Evolutionary conservation across 257 asterid genomes (phyloP).

Genomic region (Mitragyna speciosa): DNA sequence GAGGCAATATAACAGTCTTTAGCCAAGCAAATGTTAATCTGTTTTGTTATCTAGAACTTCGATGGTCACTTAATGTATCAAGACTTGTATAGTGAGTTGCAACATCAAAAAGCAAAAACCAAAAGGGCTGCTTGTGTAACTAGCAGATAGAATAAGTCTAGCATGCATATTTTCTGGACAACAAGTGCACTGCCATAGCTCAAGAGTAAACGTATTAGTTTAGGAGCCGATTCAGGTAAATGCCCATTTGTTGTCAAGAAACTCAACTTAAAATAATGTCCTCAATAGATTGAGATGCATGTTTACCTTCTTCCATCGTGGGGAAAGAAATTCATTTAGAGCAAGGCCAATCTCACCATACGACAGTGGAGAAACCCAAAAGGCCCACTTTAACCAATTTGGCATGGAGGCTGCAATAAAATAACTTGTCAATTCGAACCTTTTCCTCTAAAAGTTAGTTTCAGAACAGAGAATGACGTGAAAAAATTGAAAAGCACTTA

Average conservation of each 20-base stretch:
- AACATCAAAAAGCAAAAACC: not conserved
- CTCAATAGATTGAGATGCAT: not conserved
- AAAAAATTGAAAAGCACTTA: conserved; percentile 28
- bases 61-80: not conserved
- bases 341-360: conserved; percentile 73
- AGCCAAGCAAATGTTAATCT: not conserved
- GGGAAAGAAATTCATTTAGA: conserved; percentile 57
- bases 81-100: not conserved
- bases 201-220: not conserved
- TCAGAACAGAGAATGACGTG: not conserved
- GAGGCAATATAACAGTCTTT: not conserved
- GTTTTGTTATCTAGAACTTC: too few species aligned
- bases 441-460: not conserved
- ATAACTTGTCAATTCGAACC: not conserved
- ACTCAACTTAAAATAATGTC: not conserved
- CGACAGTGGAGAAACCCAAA: conserved; percentile 68
- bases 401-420: conserved; percentile 69
- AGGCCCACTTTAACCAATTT: conserved; percentile 64
- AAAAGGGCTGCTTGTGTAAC: not conserved
- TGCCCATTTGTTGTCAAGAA: not conserved
- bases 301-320: conserved; percentile 62
- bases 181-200: not conserved
- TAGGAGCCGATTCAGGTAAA: not conserved
- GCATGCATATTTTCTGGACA: not conserved
- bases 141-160: not conserved